These are phyloP conservation scores for Solanum peruvianum DNA, from an alignment of 257 asterid species.

Conservation along the genomic window DNA sequence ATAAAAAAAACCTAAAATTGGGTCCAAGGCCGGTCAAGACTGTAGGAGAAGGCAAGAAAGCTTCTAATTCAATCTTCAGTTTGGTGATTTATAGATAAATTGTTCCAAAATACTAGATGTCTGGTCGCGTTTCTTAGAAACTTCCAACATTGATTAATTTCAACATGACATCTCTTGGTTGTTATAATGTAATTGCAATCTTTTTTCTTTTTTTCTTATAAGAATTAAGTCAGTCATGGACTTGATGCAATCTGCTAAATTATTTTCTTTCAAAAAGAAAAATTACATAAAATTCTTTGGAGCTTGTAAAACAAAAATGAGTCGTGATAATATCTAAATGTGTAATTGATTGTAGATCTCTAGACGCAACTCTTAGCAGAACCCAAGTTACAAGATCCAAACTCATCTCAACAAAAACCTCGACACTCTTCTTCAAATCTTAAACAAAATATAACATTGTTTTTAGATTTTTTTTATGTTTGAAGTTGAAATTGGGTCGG, in stretches of 20 bases:
- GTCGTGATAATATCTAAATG: not conserved
- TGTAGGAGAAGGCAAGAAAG: constrained; percentile 16
- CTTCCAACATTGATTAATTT: constrained; percentile 45
- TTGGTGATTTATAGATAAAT: constrained; percentile 59
- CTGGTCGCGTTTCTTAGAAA: constrained; percentile 69
- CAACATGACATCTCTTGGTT: not conserved
- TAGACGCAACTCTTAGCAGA: not conserved
- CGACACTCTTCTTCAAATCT: no score
- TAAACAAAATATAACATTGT: no score
- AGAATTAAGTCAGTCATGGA: not conserved
- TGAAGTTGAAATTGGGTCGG: no score
- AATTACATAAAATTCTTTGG: not conserved
- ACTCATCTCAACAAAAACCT: no score
- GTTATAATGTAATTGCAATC: not conserved
- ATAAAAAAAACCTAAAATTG: no score
- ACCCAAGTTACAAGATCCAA: no score
- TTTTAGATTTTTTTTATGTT: no score
- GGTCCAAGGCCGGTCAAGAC: no score
- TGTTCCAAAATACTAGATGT: constrained; percentile 73
- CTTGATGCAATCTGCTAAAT: not conserved
- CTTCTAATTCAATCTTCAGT: constrained; percentile 57
- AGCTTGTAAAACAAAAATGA: not conserved
- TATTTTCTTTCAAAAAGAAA: no score
- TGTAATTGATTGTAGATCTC: not conserved
- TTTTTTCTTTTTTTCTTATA: not conserved